Conservation (phyloP, 805 yeast genomes). For the Yamadazyma olivae region DNA sequence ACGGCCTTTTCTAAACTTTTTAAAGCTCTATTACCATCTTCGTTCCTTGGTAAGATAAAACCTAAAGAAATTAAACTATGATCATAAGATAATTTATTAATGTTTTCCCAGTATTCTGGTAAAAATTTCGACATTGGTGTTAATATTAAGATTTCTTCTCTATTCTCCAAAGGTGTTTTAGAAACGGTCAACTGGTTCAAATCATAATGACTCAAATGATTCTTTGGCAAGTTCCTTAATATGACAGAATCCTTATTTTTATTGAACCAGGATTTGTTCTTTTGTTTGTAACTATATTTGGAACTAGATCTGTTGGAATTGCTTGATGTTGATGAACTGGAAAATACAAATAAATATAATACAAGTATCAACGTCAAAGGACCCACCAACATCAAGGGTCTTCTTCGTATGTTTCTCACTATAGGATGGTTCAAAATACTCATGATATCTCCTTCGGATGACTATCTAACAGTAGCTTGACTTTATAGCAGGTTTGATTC, state of each 20-base stretch:
- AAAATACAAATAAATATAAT: slow-evolving; percentile 40
- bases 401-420: slow-evolving; percentile 59
- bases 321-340: slow-evolving; percentile 9
- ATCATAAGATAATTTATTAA: slow-evolving; percentile 74
- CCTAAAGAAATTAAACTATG: slow-evolving; percentile 84
- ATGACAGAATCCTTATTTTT: slow-evolving; percentile 51
- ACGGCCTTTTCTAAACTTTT: slow-evolving; percentile 71
- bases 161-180: slow-evolving; percentile 66
- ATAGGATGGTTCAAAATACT: slow-evolving; percentile 16
- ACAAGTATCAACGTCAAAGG: slow-evolving; percentile 44
- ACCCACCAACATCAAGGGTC: slow-evolving; percentile 45
- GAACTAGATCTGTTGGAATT: slow-evolving; percentile 14
- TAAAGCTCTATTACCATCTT: slow-evolving; percentile 79
- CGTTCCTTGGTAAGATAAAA: slow-evolving; percentile 81
- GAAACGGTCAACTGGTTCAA: slow-evolving; percentile 75
- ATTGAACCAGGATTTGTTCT: slow-evolving; percentile 43
- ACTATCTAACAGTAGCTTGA: too few relatives aligned
- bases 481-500: too few relatives aligned
- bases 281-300: slow-evolving; percentile 47
- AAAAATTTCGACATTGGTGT: slow-evolving; percentile 90
- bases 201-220: slow-evolving; percentile 80
- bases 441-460: too few relatives aligned
- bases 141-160: slow-evolving; percentile 79
- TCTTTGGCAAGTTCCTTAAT: slow-evolving; percentile 55
- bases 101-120: slow-evolving; percentile 83